phyloP scores from a whole-genome alignment of 768 basidiomycete genomes.

The Mrakia frigida region DNA sequence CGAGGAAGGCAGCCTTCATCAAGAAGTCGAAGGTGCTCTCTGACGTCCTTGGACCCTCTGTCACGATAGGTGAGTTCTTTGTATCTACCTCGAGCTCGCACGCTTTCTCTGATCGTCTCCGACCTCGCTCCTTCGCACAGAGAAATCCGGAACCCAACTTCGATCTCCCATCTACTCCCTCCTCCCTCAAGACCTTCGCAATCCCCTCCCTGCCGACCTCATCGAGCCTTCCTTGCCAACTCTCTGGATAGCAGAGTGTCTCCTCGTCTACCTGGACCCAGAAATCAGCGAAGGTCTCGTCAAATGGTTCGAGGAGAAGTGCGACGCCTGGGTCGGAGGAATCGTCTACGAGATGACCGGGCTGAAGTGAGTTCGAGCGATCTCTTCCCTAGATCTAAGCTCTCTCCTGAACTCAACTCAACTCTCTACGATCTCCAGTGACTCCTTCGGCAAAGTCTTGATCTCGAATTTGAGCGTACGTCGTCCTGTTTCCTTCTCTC shows the following conservation, averaged over 20 bases:
- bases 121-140: neutral
- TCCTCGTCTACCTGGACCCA: constrained; percentile 79
- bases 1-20: constrained; percentile 52
- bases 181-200: constrained; percentile 70
- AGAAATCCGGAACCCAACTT: neutral
- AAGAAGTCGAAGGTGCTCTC: constrained; percentile 15
- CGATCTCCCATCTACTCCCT: constrained; percentile 55
- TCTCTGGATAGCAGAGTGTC: constrained; percentile 85
- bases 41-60: neutral
- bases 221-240: constrained; percentile 61
- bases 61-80: neutral
- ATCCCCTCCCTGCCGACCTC: constrained; percentile 53
- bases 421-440: constrained; percentile 42
- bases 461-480: constrained; percentile 70
- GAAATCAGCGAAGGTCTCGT: constrained; percentile 57
- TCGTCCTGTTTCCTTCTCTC: neutral
- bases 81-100: neutral
- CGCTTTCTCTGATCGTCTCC: neutral
- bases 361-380: constrained; percentile 49
- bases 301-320: constrained; percentile 65
- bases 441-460: constrained; percentile 91
- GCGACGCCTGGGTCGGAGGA: constrained; percentile 50
- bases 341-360: constrained; percentile 93
- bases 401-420: neutral
- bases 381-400: neutral